A percentile compares a stretch with the other conserved stretches of the same genome.
phyloP scores from a whole-genome alignment of 192 early-diverging fungal genomes.

The Gamsiella multidivaricata region DNA sequence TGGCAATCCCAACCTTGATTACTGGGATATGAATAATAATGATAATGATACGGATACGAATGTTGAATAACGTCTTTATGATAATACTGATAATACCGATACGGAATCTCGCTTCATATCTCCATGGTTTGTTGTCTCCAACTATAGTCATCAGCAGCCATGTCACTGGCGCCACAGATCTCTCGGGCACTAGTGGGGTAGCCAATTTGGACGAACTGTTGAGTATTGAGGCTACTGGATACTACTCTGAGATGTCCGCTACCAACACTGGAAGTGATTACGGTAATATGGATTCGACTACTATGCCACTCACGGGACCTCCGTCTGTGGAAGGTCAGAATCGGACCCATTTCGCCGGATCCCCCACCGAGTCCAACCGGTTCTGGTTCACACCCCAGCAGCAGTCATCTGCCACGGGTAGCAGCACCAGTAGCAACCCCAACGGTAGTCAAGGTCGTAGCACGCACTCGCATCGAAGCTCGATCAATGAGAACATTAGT shows the following conservation, averaged over 20 bases:
- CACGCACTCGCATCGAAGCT: constrained; percentile 8
- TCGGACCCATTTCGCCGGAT: neutral
- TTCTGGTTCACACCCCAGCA: constrained; percentile 18
- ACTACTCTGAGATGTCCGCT: constrained; percentile 1
- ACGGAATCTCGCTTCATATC: neutral
- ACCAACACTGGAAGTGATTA: neutral
- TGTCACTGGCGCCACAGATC: constrained; percentile 11
- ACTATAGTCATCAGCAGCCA: constrained; percentile 23
- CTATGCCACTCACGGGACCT: constrained; percentile 14
- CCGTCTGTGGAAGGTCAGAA: neutral
- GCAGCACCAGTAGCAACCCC: constrained; percentile 8
- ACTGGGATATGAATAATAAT: neutral
- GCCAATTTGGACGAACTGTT: constrained; percentile 28
- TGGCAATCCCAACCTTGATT: neutral
- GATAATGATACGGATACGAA: neutral
- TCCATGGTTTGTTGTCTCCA: neutral
- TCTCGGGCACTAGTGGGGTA: constrained; percentile 20
- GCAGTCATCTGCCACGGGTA: constrained; percentile 2
- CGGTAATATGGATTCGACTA: constrained; percentile 9
- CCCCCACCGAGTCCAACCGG: constrained; percentile 10
- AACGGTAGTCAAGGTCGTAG: constrained; percentile 7
- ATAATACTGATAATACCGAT: neutral
- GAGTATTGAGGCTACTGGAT: constrained; percentile 12
- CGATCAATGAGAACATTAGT: neutral
- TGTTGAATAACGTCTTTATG: neutral